phyloP scores from a whole-genome alignment of 192 early-diverging fungal species.

The Haplosporangium gracile region DNA sequence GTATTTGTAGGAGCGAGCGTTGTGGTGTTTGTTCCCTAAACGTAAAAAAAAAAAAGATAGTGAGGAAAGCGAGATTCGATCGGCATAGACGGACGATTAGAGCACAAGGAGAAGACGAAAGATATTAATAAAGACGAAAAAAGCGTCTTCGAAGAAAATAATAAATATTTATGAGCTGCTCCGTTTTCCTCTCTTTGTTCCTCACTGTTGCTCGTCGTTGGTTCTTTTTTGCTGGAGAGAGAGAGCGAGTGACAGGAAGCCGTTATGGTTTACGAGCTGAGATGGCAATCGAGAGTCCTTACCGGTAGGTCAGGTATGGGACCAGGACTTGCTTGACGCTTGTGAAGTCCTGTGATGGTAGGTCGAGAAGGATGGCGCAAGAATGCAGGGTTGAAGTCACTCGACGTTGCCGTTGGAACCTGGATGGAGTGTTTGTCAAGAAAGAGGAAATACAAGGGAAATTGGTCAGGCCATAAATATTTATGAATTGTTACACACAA shows the following conservation, averaged over 20 bases:
- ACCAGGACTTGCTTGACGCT: neutral
- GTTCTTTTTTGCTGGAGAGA: neutral
- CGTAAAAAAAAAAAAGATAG: neutral
- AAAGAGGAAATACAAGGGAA: neutral
- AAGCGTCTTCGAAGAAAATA: neutral
- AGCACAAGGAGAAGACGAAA: neutral
- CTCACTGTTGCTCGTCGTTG: neutral
- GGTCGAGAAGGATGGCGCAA: neutral
- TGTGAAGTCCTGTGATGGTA: neutral
- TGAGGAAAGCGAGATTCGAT: neutral
- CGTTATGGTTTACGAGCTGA: neutral
- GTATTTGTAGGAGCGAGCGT: neutral
- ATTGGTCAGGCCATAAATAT: neutral
- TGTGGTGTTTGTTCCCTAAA: neutral
- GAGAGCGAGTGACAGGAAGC: neutral
- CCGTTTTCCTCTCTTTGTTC: neutral
- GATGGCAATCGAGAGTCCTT: neutral
- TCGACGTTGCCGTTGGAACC: neutral
- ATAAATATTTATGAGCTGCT: neutral
- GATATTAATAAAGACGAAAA: neutral
- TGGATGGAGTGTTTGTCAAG: neutral
- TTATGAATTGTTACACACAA: neutral
- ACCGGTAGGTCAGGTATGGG: neutral
- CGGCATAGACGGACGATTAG: neutral
- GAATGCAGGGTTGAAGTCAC: neutral